Conservation (phyloP, 164 flowering plant genomes). For the Tinospora cordifolia region DNA sequence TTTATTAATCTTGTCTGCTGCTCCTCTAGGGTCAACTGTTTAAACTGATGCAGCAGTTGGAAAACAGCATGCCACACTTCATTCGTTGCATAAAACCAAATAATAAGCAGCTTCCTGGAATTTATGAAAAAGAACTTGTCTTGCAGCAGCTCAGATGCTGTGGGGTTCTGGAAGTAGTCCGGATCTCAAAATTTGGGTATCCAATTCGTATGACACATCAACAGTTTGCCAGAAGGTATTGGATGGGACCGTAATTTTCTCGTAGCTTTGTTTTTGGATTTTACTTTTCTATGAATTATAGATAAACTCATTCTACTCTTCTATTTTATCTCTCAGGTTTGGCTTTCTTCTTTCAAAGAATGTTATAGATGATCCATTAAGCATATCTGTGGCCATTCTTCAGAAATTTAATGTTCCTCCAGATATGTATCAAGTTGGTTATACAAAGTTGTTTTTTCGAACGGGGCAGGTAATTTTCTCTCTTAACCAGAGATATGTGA, state of each 20-base stretch:
- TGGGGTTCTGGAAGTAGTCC: conserved; percentile 96
- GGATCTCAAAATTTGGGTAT: conserved; percentile 93
- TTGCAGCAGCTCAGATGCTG: conserved; percentile 92
- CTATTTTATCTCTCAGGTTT: conserved; percentile 33
- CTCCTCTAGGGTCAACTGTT: conserved; percentile 70
- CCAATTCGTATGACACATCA: conserved; percentile 97
- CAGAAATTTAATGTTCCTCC: conserved; percentile 91
- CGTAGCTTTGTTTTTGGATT: background rate
- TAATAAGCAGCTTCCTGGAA: conserved; percentile 67
- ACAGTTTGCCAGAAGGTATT: conserved; percentile 91
- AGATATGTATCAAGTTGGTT: conserved; percentile 99
- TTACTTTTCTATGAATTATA: background rate
- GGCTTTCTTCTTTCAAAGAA: conserved; percentile 87
- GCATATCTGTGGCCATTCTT: conserved; percentile 96
- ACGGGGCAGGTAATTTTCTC: conserved; percentile 74
- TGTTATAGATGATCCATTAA: conserved; percentile 87
- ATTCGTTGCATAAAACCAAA: conserved; percentile 97
- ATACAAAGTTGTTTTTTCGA: conserved; percentile 93
- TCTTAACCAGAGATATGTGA: background rate
- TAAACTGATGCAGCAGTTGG: conserved; percentile 87
- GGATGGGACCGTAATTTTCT: background rate
- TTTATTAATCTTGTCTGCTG: too few relatives aligned
- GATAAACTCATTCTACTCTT: background rate
- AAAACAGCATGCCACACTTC: conserved; percentile 93
- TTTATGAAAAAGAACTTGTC: conserved; percentile 80